Evolutionary conservation across 2,329 filamentous ascomycete genomes (phyloP), one percentile per base, ranked within the genome.

Genomic region (Cytospora mali): DNA sequence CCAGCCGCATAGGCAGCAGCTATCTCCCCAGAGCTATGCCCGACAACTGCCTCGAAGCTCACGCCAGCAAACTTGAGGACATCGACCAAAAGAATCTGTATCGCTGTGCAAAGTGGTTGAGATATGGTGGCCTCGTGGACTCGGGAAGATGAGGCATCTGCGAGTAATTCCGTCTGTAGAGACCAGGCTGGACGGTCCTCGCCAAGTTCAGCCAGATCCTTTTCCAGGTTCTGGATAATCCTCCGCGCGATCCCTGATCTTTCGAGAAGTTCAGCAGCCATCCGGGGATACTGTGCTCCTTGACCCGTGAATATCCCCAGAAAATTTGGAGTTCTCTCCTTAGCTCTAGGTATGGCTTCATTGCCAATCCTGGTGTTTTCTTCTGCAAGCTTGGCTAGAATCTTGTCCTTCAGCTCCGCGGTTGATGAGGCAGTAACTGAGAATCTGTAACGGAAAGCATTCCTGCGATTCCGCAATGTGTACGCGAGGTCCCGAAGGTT

Each of bases 71-170:
- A 28, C 2, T 16, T 35, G 2, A 78, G 65, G 1, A 77, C 54
- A 13, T 77, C 72, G 0, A 78, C 71, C 0, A 77, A 65, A 4
- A 69, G 68, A 3, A 80, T 68, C 62, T 80, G 78, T 0, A 80
- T 27, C 0, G 75, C 76, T 1, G 77, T 78, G 58, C 74, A 79
- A 0, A 76, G 27, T 1, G 67, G 66, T 53, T 64, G 61, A 16
- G 46, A 48, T 6, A 65, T 13, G 9, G 33, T 53, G n/a, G 55
- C 54, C 18, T 63, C 55, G 25, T 66, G 42, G 5, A 71, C 53
- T 7, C 61, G 60, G 18, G 51, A 62, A 13, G 62, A 55, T 18
- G 46, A 46, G 6, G 33, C 14, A 3, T 56, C 33, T 10, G 52
- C 56, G 28, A 63, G 54, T 1, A 66, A 39, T 25, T 62, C 62